phyloP scores from a whole-genome alignment of 441 rosid species.

The Gossypium davidsonii region DNA sequence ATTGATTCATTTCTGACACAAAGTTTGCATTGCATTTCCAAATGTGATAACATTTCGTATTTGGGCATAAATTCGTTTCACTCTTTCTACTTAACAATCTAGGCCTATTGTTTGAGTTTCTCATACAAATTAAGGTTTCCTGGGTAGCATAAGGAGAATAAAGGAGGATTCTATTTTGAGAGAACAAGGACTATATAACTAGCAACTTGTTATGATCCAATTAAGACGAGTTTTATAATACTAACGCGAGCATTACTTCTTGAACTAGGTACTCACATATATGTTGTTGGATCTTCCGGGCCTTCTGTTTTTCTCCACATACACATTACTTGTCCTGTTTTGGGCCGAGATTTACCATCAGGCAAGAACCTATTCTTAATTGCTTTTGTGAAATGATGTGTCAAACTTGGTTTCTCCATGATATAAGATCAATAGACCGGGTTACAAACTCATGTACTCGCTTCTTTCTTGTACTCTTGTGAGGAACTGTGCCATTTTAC shows the following conservation, averaged over 20 bases:
- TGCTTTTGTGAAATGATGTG: neutral
- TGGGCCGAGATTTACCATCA: slow-evolving; percentile 99
- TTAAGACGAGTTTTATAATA: neutral
- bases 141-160: neutral
- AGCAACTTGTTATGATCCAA: neutral
- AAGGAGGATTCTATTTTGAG: neutral
- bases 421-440: slow-evolving; percentile 1
- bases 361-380: slow-evolving; percentile 37
- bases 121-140: neutral
- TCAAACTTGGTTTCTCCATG: neutral
- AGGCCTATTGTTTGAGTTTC: neutral
- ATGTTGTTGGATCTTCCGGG: slow-evolving; percentile 81
- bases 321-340: slow-evolving; percentile 85
- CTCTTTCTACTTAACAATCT: neutral
- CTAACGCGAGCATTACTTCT: slow-evolving; percentile 16
- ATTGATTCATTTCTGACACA: neutral
- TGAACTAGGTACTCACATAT: slow-evolving; percentile 54
- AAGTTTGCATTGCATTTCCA: neutral
- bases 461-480: neutral
- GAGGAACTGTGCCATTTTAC: slow-evolving; percentile 9
- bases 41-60: neutral
- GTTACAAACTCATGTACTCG: neutral
- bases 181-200: neutral
- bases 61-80: neutral
- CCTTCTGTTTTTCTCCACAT: slow-evolving; percentile 85